Percentiles rank a stretch among this genome's conserved stretches.
These are phyloP conservation scores for Alternaria alternata DNA, from an alignment of 2,329 filamentous ascomycete genomes.

Conservation along the genomic window DNA sequence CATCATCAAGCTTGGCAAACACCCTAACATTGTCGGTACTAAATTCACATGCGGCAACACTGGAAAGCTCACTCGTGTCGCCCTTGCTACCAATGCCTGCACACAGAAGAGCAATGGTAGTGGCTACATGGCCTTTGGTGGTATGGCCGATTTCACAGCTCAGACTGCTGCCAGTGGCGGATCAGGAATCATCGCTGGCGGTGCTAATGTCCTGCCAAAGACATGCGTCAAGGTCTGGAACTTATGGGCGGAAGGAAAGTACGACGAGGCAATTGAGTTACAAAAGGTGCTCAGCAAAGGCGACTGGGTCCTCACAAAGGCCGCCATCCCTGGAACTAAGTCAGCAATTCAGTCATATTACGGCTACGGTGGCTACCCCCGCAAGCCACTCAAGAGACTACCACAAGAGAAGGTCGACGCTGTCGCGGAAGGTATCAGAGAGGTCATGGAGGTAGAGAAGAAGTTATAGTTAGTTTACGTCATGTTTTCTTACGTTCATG, in stretches of 20 bases:
- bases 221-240: constrained; percentile 81
- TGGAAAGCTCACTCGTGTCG: constrained; percentile 85
- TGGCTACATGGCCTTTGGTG: constrained; percentile 83
- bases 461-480: constrained; percentile 40
- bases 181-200: constrained; percentile 83
- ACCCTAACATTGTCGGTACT: constrained; percentile 85
- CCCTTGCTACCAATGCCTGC: constrained; percentile 73
- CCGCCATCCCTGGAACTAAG: constrained; percentile 87
- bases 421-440: constrained; percentile 55
- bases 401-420: constrained; percentile 62
- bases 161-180: constrained; percentile 83
- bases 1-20: constrained; percentile 78
- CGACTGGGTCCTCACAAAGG: constrained; percentile 85
- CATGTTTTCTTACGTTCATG: constrained; percentile 6
- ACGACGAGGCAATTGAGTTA: constrained; percentile 75
- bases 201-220: constrained; percentile 86
- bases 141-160: constrained; percentile 86
- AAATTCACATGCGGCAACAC: constrained; percentile 95
- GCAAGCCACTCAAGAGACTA: constrained; percentile 74
- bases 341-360: constrained; percentile 80
- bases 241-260: constrained; percentile 75
- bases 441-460: constrained; percentile 72
- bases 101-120: constrained; percentile 63
- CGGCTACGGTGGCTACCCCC: constrained; percentile 80
- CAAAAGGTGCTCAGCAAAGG: constrained; percentile 80